A percentile compares a stretch with the other conserved stretches of the same genome.
Evolutionary conservation across 139 green algal species (phyloP).

Genomic region (Picochlorum sp.): DNA sequence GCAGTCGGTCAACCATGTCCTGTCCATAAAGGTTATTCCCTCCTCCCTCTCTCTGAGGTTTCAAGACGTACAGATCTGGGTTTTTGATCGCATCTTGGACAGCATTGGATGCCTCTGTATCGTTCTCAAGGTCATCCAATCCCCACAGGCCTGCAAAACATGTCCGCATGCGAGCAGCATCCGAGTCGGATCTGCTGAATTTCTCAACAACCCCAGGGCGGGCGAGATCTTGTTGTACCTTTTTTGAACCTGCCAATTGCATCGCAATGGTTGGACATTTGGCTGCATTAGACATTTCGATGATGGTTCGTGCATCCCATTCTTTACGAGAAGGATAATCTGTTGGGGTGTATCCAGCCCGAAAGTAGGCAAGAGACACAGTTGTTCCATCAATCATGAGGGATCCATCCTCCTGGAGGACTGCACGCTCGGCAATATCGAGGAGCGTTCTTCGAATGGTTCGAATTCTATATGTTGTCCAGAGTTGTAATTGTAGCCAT

Average conservation of each 20-base stretch:
- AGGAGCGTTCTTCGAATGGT: conserved; percentile 61
- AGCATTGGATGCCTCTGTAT: conserved; percentile 32
- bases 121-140: conserved; percentile 59
- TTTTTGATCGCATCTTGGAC: conserved; percentile 51
- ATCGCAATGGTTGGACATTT: conserved; percentile 81
- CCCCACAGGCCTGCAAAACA: conserved; percentile 90
- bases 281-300: conserved; percentile 70
- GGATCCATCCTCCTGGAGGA: conserved; percentile 23
- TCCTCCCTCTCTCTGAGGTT: conserved; percentile 90
- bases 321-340: conserved; percentile 79
- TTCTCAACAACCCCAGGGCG: conserved; percentile 51
- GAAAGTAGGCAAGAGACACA: conserved; percentile 57
- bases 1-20: conserved; percentile 45
- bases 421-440: conserved; percentile 42
- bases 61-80: conserved; percentile 84
- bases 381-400: conserved; percentile 25
- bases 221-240: conserved; percentile 85
- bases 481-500: conserved; percentile 75
- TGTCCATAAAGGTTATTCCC: conserved; percentile 95
- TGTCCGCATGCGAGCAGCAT: conserved; percentile 44
- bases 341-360: conserved; percentile 81
- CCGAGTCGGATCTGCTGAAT: conserved; percentile 29
- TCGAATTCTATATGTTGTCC: conserved; percentile 58
- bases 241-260: conserved; percentile 92
- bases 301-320: conserved; percentile 64